Percentiles rank a stretch among this genome's conserved stretches.
These are phyloP conservation scores for Acanthamoeba divionensis DNA, from an alignment of 208 protist species.

Conservation along the genomic window DNA sequence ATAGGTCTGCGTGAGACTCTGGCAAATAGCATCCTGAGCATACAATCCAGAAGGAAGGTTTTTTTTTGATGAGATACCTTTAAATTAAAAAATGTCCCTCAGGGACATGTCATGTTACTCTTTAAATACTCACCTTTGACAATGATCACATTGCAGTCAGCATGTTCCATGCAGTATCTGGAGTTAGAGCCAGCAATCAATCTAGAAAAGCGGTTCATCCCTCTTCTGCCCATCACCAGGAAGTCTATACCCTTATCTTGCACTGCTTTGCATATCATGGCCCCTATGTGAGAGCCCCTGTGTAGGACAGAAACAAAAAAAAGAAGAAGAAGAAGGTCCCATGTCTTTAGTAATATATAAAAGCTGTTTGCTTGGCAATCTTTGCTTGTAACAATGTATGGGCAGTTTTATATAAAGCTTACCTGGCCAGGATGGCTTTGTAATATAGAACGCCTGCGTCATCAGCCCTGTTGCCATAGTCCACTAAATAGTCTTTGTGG, in stretches of 20 bases:
- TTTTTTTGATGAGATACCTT: no score
- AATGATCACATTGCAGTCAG: constrained; percentile 44
- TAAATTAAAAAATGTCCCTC: no score
- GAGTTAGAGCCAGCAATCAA: constrained; percentile 10
- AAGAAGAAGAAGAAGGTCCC: no score
- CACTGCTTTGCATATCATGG: background rate
- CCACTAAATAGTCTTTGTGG: background rate
- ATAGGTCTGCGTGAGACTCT: background rate
- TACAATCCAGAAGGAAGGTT: no score
- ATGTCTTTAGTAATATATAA: no score
- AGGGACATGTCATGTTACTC: no score
- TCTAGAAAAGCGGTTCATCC: constrained; percentile 34
- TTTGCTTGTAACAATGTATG: no score
- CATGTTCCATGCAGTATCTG: constrained; percentile 43
- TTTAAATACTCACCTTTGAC: constrained; percentile 42
- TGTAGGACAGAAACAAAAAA: no score
- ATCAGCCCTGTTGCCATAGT: background rate
- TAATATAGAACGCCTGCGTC: background rate
- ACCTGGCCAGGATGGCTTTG: background rate
- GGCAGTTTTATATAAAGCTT: no score
- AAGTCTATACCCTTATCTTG: constrained; percentile 11
- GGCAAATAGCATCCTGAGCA: constrained; percentile 46
- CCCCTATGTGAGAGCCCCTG: background rate
- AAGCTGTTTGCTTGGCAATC: no score
- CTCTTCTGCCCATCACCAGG: constrained; percentile 1